These are phyloP conservation scores for Hylodesmum podocarpum DNA, from an alignment of 306 rosid species.

Conservation along the genomic window DNA sequence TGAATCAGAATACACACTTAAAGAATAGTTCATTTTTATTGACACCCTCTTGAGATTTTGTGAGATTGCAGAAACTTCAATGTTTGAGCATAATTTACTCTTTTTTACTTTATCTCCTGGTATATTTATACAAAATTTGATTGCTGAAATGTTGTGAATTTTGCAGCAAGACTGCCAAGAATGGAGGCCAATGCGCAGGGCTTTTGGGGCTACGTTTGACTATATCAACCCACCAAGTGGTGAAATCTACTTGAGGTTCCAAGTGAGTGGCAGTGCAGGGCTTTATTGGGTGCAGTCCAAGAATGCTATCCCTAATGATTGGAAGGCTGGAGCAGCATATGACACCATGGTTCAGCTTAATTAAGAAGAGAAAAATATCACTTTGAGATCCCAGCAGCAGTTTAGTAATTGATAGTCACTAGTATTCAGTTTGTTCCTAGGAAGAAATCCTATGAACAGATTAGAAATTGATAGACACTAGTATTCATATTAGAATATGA, in stretches of 20 bases:
- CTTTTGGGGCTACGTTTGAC: conserved; percentile 76
- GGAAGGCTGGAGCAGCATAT: conserved; percentile 70
- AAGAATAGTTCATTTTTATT: no score
- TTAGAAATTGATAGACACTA: background rate
- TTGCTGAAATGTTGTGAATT: background rate
- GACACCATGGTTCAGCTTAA: conserved; percentile 60
- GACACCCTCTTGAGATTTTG: no score
- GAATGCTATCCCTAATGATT: conserved; percentile 59
- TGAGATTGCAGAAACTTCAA: no score
- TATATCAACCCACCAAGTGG: conserved; percentile 56
- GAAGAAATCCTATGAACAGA: background rate
- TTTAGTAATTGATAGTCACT: background rate
- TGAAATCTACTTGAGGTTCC: conserved; percentile 54
- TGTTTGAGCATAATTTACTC: no score
- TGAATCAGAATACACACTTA: no score
- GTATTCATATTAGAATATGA: no score
- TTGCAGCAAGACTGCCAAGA: conserved; percentile 54
- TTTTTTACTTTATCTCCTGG: no score
- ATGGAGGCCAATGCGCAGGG: conserved; percentile 66
- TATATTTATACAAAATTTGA: background rate
- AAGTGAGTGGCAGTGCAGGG: conserved; percentile 54
- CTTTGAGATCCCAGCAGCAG: background rate
- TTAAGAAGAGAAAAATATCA: background rate
- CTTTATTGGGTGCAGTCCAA: conserved; percentile 49
- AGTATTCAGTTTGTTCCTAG: no score